phyloP scores from a whole-genome alignment of 1,284 basidiomycete species.

The Ustilago trichophora region DNA sequence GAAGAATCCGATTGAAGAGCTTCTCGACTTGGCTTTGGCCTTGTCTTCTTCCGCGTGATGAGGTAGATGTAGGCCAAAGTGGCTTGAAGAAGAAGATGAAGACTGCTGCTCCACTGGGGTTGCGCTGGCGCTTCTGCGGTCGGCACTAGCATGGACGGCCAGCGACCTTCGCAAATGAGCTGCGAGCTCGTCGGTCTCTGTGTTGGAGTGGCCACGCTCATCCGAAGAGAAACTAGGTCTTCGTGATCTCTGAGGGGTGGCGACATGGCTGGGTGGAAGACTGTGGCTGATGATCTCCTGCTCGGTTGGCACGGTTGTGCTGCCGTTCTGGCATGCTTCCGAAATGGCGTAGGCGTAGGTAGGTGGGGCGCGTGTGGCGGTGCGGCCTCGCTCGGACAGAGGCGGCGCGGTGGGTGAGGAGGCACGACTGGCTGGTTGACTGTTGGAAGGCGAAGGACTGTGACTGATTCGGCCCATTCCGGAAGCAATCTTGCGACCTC shows the following conservation, averaged over 20 bases:
- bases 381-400: constrained; percentile 30
- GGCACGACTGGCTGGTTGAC: constrained; percentile 29
- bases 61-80: neutral
- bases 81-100: constrained; percentile 45
- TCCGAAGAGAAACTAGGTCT: constrained; percentile 25
- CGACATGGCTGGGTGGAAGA: constrained; percentile 25
- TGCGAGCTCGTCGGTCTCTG: constrained; percentile 27
- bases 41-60: constrained; percentile 21
- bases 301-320: constrained; percentile 5
- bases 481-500: constrained; percentile 43
- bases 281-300: constrained; percentile 36
- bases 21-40: constrained; percentile 36
- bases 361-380: constrained; percentile 29
- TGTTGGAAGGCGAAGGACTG: constrained; percentile 45
- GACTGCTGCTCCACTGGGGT: constrained; percentile 13
- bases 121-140: constrained; percentile 37
- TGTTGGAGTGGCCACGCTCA: neutral
- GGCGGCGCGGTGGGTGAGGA: constrained; percentile 32
- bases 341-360: constrained; percentile 39
- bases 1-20: constrained; percentile 47
- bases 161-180: constrained; percentile 35
- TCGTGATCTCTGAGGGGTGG: constrained; percentile 38
- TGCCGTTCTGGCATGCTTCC: constrained; percentile 21
- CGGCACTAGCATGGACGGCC: constrained; percentile 17
- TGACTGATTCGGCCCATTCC: constrained; percentile 47